These are phyloP conservation scores for Cercospora sp. DNA, from an alignment of 2,329 filamentous ascomycete species.

Conservation along the genomic window DNA sequence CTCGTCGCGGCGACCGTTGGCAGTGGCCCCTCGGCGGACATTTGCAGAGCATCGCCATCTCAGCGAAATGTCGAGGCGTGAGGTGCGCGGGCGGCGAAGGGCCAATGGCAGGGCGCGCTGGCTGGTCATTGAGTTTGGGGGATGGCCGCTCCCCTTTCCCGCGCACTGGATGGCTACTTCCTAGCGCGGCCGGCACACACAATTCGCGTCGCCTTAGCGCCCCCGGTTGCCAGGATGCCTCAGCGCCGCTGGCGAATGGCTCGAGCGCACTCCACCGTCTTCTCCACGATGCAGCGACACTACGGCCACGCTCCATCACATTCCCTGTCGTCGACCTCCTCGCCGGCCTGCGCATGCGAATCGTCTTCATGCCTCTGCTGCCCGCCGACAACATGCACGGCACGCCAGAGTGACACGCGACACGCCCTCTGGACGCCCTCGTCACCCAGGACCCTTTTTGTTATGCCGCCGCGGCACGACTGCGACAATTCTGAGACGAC, in stretches of 20 bases:
- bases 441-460: background rate
- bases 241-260: background rate
- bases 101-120: background rate
- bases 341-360: background rate
- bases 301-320: background rate
- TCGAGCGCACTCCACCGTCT: background rate
- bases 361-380: background rate
- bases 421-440: background rate
- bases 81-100: background rate
- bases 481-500: conserved; percentile 4
- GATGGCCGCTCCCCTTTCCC: background rate
- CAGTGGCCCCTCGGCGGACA: background rate
- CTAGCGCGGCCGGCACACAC: background rate
- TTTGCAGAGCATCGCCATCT: background rate
- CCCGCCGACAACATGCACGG: background rate
- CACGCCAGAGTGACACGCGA: background rate
- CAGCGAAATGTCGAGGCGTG: background rate
- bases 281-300: background rate
- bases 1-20: background rate
- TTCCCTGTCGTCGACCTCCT: conserved; percentile 2
- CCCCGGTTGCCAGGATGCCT: background rate
- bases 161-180: background rate
- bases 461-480: background rate
- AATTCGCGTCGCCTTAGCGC: background rate
- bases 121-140: background rate